Evolutionary conservation across 768 basidiomycete genomes (phyloP).

Genomic region (Leccinellum rugosiceps): DNA sequence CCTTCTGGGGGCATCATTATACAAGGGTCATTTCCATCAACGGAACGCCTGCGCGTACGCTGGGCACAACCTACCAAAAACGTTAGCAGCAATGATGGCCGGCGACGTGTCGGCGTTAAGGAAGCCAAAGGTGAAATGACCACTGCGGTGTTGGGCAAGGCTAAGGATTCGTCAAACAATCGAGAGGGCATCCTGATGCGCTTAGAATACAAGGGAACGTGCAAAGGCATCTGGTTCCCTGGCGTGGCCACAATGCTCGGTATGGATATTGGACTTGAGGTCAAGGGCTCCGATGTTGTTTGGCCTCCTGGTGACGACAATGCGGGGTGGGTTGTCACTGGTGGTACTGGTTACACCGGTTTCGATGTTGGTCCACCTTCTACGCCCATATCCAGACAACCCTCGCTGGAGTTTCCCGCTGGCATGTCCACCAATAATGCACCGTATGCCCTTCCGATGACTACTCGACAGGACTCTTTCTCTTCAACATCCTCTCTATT

Average conservation of each 20-base stretch:
- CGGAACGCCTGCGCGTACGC: slow-evolving; percentile 70
- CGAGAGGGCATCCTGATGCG: slow-evolving; percentile 58
- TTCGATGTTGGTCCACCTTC: slow-evolving; percentile 53
- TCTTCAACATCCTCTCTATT: slow-evolving; percentile 63
- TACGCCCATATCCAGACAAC: slow-evolving; percentile 41
- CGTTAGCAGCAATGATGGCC: slow-evolving; percentile 46
- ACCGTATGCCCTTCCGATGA: slow-evolving; percentile 20
- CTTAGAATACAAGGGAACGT: slow-evolving; percentile 68
- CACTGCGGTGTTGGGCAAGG: slow-evolving; percentile 54
- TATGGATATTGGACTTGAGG: slow-evolving; percentile 68
- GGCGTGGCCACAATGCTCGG: slow-evolving; percentile 81
- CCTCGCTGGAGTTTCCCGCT: slow-evolving; percentile 46
- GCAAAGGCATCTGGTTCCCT: slow-evolving; percentile 77
- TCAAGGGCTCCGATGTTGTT: slow-evolving; percentile 62
- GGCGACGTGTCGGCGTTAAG: slow-evolving; percentile 67
- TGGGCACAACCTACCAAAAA: slow-evolving; percentile 69
- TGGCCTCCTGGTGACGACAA: slow-evolving; percentile 59
- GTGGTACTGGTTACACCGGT: slow-evolving; percentile 68
- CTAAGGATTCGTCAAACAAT: slow-evolving; percentile 34
- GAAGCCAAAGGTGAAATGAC: slow-evolving; percentile 67
- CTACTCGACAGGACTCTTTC: slow-evolving; percentile 38
- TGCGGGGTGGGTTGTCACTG: slow-evolving; percentile 57
- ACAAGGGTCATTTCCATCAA: slow-evolving; percentile 76
- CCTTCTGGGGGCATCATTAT: slow-evolving; percentile 62
- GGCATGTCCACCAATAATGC: slow-evolving; percentile 16